Conservation (phyloP, 164 flowering plant genomes). For the Aristolochia contorta region DNA sequence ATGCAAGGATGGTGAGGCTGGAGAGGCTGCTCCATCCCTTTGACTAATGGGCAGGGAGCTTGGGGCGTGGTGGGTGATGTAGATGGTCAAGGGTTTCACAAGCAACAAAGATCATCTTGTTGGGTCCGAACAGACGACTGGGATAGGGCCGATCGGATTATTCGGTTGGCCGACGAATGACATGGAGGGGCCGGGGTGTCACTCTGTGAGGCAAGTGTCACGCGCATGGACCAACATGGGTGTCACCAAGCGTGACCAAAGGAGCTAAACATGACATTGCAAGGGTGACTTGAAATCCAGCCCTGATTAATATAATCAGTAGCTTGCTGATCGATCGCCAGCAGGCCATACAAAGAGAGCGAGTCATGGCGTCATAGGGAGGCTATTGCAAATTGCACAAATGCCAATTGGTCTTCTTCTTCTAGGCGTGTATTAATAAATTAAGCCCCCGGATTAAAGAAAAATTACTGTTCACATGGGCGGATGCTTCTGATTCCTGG, state of each 20-base stretch:
- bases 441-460: no score
- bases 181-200: conserved; percentile 6
- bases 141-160: conserved; percentile 1
- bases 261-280: neutral
- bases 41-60: neutral
- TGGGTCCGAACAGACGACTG: conserved; percentile 3
- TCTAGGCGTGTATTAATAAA: no score
- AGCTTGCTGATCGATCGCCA: no score
- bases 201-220: conserved; percentile 18
- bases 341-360: neutral
- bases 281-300: neutral
- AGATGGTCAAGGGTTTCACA: neutral
- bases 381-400: neutral
- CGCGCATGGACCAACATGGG: conserved; percentile 13
- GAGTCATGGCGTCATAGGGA: neutral
- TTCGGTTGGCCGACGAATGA: conserved; percentile 1
- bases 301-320: neutral
- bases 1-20: no score
- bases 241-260: conserved; percentile 4
- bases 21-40: neutral
- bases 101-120: conserved; percentile 2
- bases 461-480: conserved; percentile 15
- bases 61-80: neutral
- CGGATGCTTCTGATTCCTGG: conserved; percentile 14
- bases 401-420: neutral